Conservation (phyloP, 1,284 basidiomycete genomes). For the Marasmius fiardii region DNA sequence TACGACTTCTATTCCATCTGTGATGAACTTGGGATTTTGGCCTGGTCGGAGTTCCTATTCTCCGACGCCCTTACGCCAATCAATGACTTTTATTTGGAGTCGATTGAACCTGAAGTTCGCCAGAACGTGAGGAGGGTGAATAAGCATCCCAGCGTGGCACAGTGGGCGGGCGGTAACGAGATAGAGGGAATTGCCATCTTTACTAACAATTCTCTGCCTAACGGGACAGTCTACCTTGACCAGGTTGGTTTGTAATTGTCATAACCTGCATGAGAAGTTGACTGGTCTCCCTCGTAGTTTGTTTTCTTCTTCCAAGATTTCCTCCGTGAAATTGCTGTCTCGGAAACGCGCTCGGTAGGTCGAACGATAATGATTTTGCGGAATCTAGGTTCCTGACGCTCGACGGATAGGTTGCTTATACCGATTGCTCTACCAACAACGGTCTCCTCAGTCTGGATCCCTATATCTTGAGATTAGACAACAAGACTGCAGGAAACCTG, state of each 20-base stretch:
- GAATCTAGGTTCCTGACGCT: background rate
- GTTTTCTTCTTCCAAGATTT: constrained; percentile 52
- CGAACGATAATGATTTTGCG: background rate
- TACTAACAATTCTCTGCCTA: constrained; percentile 34
- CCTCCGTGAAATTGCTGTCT: constrained; percentile 44
- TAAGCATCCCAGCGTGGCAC: constrained; percentile 54
- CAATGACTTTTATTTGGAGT: constrained; percentile 49
- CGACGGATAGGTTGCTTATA: constrained; percentile 48
- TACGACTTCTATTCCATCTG: constrained; percentile 59
- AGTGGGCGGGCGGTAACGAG: constrained; percentile 64
- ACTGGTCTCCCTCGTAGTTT: constrained; percentile 30
- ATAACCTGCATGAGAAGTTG: background rate
- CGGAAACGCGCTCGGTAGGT: constrained; percentile 49
- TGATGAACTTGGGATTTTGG: constrained; percentile 61
- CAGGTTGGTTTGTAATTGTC: constrained; percentile 32
- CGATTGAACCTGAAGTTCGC: constrained; percentile 52
- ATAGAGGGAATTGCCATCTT: constrained; percentile 50
- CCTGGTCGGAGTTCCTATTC: constrained; percentile 66
- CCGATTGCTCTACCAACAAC: constrained; percentile 59
- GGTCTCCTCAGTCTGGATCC: constrained; percentile 58
- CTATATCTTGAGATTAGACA: constrained; percentile 49
- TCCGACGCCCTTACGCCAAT: constrained; percentile 58
- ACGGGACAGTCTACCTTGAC: constrained; percentile 44
- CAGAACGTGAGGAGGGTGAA: constrained; percentile 58
- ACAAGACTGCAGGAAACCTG: constrained; percentile 47